Evolutionary conservation across 768 basidiomycete species (phyloP), one percentile per base, ranked within the genome.

Genomic region (Hebeloma cylindrosporum): DNA sequence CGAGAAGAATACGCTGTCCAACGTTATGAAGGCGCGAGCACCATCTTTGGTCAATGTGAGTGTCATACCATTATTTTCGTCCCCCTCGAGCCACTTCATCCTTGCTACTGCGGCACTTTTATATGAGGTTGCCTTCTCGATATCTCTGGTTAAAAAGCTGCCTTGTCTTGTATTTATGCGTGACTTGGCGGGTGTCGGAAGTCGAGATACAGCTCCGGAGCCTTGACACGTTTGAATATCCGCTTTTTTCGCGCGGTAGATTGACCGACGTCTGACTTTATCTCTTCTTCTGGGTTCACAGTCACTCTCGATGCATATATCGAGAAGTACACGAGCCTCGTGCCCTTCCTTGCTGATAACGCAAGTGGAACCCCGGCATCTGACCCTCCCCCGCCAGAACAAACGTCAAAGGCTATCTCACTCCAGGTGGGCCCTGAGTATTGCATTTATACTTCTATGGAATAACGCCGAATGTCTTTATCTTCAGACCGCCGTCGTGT

Each of bases 251-350:
- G n/a, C n/a, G n/a, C n/a, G n/a, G n/a, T n/a, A 46, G 32, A 35
- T 42, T 43, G 30, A 38, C 31, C 38, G 34, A 31, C 37, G 16
- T 25, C 40, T 43, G 44, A 48, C 22, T 46, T 35, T 28, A 26
- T 45, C 42, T 47, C 48, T 40, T 25, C 34, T 50, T 47, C 32
- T 21, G 41, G 36, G 37, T 21, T 48, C 17, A 18, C 51, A 88
- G 85, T 71, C 52, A 88, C 85, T 2, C 72, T 89, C n/a, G 86
- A 88, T 32, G 82, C 88, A 2, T 90, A 87, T 59, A 85, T 88
- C 47, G 74, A 88, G 62, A 83, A 82, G 57, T 90, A 88, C 61
- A 71, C 73, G 27, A 79, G 74, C 51, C 72, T 89, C 22, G 77
- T 88, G 8, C 71, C 77, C 3, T 84, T 74, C 70, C 70, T 88